Conservation (phyloP, 352 stramenopile genomes). For the Pythium pyrilobum region DNA sequence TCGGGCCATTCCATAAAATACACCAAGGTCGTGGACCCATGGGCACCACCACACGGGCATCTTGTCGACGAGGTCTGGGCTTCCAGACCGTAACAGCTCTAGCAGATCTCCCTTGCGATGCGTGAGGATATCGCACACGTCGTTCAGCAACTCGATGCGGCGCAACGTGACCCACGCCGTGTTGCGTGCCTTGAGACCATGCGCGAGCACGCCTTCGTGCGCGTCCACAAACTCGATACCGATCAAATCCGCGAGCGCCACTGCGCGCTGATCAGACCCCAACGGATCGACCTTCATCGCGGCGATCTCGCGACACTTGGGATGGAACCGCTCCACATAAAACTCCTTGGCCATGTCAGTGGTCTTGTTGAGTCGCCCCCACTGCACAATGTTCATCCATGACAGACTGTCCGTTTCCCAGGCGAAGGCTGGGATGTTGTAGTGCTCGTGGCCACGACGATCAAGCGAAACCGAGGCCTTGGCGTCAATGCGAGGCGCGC, state of each 20-base stretch:
- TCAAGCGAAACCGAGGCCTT: conserved; percentile 31
- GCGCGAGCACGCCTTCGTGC: conserved; percentile 73
- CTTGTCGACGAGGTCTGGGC: conserved; percentile 44
- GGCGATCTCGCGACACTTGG: conserved; percentile 72
- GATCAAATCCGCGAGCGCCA: conserved; percentile 69
- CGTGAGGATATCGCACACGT: conserved; percentile 61
- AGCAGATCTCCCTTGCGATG: conserved; percentile 33
- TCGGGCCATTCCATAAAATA: conserved; percentile 78
- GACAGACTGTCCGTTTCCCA: conserved; percentile 80
- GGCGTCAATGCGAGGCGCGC: conserved; percentile 66
- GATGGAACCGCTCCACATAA: conserved; percentile 69
- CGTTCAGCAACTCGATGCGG: conserved; percentile 63
- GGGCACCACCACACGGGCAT: conserved; percentile 90
- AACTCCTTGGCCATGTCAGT: conserved; percentile 48
- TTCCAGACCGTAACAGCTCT: conserved; percentile 53
- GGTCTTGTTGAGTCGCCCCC: conserved; percentile 82
- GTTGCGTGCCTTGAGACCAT: conserved; percentile 83
- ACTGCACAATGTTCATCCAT: conserved; percentile 80
- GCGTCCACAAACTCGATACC: conserved; percentile 86
- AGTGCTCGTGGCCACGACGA: conserved; percentile 6
- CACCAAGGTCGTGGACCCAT: conserved; percentile 77
- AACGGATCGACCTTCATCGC: conserved; percentile 77
- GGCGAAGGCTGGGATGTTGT: conserved; percentile 38
- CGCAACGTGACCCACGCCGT: conserved; percentile 79
- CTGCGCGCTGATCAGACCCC: conserved; percentile 64